These are phyloP conservation scores for Plasmodium malariae DNA, from an alignment of 169 alveolate species.

Conservation along the genomic window DNA sequence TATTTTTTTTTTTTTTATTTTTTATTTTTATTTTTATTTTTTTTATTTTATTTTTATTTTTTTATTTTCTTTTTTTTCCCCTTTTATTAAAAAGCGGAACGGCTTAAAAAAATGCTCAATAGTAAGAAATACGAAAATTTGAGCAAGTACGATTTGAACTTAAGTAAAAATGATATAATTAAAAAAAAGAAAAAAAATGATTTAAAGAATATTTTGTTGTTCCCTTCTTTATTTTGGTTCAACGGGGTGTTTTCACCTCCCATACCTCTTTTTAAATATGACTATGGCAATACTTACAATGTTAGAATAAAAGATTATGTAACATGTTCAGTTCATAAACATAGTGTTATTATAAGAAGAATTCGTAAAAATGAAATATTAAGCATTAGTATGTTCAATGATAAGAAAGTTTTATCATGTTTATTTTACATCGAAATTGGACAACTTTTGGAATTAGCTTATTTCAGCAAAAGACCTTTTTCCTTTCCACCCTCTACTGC, in stretches of 20 bases:
- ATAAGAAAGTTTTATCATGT: conserved; percentile 55
- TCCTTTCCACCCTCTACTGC: background rate
- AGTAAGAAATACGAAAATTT: conserved; percentile 37
- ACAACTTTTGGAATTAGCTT: conserved; percentile 4
- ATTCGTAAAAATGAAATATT: conserved; percentile 60
- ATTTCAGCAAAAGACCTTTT: background rate
- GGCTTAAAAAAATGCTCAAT: conserved; percentile 18
- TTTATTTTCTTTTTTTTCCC: background rate
- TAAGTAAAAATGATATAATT: conserved; percentile 22
- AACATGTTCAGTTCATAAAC: conserved; percentile 56
- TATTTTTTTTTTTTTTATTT: too few species aligned
- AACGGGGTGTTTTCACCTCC: conserved; percentile 43
- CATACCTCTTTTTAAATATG: conserved; percentile 29
- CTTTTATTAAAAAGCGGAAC: background rate
- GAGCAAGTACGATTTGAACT: conserved; percentile 10
- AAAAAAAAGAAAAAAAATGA: conserved; percentile 43
- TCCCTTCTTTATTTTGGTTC: conserved; percentile 73
- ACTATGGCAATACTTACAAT: background rate
- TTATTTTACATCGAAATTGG: conserved; percentile 33
- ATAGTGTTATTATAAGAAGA: conserved; percentile 57
- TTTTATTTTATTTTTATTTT: too few species aligned
- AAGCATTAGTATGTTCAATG: conserved; percentile 53
- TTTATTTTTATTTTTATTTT: too few species aligned
- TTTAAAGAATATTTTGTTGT: conserved; percentile 56
- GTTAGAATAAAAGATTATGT: conserved; percentile 31